Evolutionary conservation across 768 basidiomycete genomes (phyloP).

Genomic region (Inosperma sp.): DNA sequence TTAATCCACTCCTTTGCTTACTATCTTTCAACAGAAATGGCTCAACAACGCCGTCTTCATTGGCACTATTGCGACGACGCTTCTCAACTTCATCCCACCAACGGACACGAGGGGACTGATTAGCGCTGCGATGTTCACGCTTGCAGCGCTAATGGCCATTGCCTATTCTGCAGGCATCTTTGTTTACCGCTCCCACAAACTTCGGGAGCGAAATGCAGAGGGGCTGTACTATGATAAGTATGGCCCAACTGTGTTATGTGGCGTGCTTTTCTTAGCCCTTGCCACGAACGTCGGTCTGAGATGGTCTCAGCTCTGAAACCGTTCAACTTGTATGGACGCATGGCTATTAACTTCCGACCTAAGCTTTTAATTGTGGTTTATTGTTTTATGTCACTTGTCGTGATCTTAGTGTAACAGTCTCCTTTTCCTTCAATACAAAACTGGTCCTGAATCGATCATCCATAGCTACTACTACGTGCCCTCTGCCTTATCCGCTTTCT

Average conservation of each 20-base stretch:
- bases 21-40: constrained; percentile 63
- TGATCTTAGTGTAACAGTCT: too few relatives aligned
- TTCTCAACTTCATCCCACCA: constrained; percentile 79
- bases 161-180: constrained; percentile 83
- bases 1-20: not conserved
- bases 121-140: constrained; percentile 83
- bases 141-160: constrained; percentile 84
- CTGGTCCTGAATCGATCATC: too few relatives aligned
- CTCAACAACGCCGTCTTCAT: constrained; percentile 82
- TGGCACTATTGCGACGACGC: constrained; percentile 83
- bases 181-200: constrained; percentile 62
- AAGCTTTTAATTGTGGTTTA: too few relatives aligned
- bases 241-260: constrained; percentile 73
- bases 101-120: constrained; percentile 75
- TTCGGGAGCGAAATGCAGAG: constrained; percentile 68
- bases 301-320: constrained; percentile 47
- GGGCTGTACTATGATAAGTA: constrained; percentile 88
- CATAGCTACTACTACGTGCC: too few relatives aligned
- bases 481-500: too few relatives aligned
- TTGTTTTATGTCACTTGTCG: too few relatives aligned
- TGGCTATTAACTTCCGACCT: too few relatives aligned
- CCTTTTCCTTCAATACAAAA: too few relatives aligned
- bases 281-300: constrained; percentile 72
- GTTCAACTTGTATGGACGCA: too few relatives aligned
- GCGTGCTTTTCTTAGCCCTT: constrained; percentile 64